Evolutionary conservation across 169 alveolate species (phyloP).

Genomic region (Plasmodium fragile): DNA sequence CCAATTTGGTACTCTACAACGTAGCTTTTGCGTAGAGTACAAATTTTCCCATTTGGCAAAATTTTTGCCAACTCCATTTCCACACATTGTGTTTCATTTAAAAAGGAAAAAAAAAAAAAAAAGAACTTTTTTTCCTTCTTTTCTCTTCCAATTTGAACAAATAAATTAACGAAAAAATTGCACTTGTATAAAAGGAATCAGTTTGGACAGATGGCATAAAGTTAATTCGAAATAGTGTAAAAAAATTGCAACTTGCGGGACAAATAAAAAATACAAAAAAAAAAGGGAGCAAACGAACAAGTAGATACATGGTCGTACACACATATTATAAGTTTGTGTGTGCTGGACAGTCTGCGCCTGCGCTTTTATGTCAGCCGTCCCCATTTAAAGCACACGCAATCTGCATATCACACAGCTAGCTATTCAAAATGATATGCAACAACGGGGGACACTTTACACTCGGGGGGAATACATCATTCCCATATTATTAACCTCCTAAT

Average conservation of each 20-base stretch:
- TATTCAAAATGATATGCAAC: background rate
- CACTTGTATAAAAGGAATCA: background rate
- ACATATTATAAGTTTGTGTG: background rate
- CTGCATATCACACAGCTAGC: background rate
- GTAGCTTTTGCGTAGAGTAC: background rate
- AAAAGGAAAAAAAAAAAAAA: background rate
- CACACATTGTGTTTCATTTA: background rate
- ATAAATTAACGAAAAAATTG: background rate
- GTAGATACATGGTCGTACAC: background rate
- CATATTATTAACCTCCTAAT: background rate
- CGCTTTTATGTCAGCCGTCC: background rate
- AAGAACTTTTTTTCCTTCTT: conserved; percentile 3
- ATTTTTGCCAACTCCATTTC: background rate
- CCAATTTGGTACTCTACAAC: background rate
- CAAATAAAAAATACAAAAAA: background rate
- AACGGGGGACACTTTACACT: background rate
- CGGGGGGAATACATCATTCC: background rate
- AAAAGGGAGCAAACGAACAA: background rate
- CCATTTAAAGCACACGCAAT: background rate
- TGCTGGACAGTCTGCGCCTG: background rate
- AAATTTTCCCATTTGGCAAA: background rate
- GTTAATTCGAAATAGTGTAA: background rate
- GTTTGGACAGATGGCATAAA: background rate
- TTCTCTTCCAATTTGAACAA: background rate
- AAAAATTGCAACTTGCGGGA: background rate